These are phyloP conservation scores for Fusarium sterilihyphosum DNA, from an alignment of 2,329 filamentous ascomycete genomes.

Conservation along the genomic window DNA sequence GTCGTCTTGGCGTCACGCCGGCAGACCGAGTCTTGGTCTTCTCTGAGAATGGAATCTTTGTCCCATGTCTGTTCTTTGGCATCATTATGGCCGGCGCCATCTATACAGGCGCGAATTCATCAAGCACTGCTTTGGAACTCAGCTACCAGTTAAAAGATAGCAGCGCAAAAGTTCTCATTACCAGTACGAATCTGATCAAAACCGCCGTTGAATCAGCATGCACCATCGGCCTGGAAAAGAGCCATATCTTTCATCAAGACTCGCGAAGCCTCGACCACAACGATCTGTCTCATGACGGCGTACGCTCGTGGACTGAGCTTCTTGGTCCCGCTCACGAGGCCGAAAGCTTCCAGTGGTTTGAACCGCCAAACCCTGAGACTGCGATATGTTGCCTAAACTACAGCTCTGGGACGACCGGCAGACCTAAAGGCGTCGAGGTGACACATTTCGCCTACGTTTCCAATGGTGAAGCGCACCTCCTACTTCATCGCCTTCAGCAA, in stretches of 20 bases:
- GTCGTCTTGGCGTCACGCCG: background rate
- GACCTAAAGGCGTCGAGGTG: background rate
- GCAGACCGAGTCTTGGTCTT: background rate
- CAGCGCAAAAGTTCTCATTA: background rate
- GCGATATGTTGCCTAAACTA: background rate
- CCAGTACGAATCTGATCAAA: background rate
- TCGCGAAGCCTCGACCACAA: background rate
- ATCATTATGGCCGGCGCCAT: background rate
- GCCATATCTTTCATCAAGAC: background rate
- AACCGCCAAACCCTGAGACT: background rate
- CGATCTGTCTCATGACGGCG: background rate
- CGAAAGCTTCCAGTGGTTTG: background rate
- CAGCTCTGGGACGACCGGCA: background rate
- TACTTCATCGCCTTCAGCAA: background rate
- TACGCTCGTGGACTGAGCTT: background rate
- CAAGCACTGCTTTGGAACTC: background rate
- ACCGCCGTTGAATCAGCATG: background rate
- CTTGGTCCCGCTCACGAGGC: background rate
- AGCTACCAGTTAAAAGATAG: background rate
- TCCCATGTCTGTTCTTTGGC: background rate
- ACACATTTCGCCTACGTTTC: background rate
- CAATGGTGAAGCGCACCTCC: background rate
- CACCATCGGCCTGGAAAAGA: background rate
- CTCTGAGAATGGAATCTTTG: background rate
- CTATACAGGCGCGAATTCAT: background rate